Evolutionary conservation across 257 asterid species (phyloP).

Genomic region (Lycium ferocissimum): DNA sequence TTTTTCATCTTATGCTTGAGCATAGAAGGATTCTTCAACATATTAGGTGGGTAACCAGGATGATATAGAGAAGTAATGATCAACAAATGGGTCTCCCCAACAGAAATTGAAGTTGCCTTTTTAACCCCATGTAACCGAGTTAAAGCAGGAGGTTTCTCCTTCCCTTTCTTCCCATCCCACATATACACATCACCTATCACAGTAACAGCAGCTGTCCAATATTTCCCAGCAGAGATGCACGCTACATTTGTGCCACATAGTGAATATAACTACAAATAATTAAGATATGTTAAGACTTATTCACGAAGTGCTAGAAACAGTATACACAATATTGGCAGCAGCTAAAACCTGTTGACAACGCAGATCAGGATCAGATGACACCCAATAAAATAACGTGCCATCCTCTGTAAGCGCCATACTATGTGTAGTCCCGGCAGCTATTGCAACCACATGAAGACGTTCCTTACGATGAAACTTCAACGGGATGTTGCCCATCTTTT

Average conservation of each 20-base stretch:
- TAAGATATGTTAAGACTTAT: slow-evolving; percentile 8
- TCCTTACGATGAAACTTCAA: slow-evolving; percentile 85
- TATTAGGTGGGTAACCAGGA: slow-evolving; percentile 61
- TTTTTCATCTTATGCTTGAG: slow-evolving; percentile 40
- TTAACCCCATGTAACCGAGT: slow-evolving; percentile 90
- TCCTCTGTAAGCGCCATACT: slow-evolving; percentile 91
- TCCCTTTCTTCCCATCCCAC: slow-evolving; percentile 88
- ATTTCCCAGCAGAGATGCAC: slow-evolving; percentile 90
- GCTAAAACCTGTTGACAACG: slow-evolving; percentile 72
- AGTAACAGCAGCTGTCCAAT: slow-evolving; percentile 94
- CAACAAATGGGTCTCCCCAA: slow-evolving; percentile 95
- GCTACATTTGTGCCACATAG: slow-evolving; percentile 71
- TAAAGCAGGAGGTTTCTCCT: slow-evolving; percentile 60
- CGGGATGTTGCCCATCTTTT: slow-evolving; percentile 63
- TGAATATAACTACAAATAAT: slow-evolving; percentile 60
- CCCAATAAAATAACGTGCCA: slow-evolving; percentile 93
- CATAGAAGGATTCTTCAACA: slow-evolving; percentile 41
- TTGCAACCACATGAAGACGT: slow-evolving; percentile 73
- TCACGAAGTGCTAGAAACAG: neutral
- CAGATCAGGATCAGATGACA: slow-evolving; percentile 83
- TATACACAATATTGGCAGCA: slow-evolving; percentile 3
- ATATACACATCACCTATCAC: slow-evolving; percentile 78
- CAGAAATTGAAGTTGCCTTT: slow-evolving; percentile 88
- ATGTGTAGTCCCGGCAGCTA: slow-evolving; percentile 92
- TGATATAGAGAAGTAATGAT: slow-evolving; percentile 82